Conservation (phyloP, 805 yeast species). For the Teunomyces kruisii region DNA sequence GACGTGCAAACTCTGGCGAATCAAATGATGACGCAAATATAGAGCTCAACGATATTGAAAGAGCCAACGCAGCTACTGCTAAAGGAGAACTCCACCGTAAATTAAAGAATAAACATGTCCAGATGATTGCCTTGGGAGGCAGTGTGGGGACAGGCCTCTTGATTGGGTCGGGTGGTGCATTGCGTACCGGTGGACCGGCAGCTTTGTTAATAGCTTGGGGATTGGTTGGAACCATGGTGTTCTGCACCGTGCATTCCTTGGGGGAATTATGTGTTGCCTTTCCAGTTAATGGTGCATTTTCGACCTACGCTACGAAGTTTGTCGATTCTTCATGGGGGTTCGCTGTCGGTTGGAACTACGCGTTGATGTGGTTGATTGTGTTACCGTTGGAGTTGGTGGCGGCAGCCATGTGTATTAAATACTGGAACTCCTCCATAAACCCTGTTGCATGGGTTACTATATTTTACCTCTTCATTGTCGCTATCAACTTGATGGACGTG, state of each 20-base stretch:
- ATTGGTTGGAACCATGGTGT: slow-evolving; percentile 57
- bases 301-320: slow-evolving; percentile 38
- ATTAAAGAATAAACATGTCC: slow-evolving; percentile 22
- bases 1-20: slow-evolving; percentile 19
- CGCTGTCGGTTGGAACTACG: slow-evolving; percentile 41
- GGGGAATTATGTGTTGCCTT: slow-evolving; percentile 61
- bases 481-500: slow-evolving; percentile 35
- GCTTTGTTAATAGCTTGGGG: slow-evolving; percentile 54
- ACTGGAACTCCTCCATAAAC: slow-evolving; percentile 34
- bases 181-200: slow-evolving; percentile 44
- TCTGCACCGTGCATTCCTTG: slow-evolving; percentile 58
- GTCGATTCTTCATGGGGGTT: slow-evolving; percentile 41
- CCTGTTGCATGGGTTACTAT: slow-evolving; percentile 40
- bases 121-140: slow-evolving; percentile 30
- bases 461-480: slow-evolving; percentile 29
- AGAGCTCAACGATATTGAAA: slow-evolving; percentile 27
- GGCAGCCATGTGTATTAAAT: slow-evolving; percentile 36
- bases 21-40: background rate
- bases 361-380: slow-evolving; percentile 38
- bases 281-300: slow-evolving; percentile 40
- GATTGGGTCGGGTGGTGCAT: slow-evolving; percentile 52
- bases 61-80: slow-evolving; percentile 32
- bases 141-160: slow-evolving; percentile 28
- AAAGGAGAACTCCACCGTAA: slow-evolving; percentile 23
- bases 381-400: slow-evolving; percentile 40